A percentile compares a stretch with the other conserved stretches of the same genome.
Conservation (phyloP, 768 basidiomycete genomes). For the Pisolithus albus region DNA sequence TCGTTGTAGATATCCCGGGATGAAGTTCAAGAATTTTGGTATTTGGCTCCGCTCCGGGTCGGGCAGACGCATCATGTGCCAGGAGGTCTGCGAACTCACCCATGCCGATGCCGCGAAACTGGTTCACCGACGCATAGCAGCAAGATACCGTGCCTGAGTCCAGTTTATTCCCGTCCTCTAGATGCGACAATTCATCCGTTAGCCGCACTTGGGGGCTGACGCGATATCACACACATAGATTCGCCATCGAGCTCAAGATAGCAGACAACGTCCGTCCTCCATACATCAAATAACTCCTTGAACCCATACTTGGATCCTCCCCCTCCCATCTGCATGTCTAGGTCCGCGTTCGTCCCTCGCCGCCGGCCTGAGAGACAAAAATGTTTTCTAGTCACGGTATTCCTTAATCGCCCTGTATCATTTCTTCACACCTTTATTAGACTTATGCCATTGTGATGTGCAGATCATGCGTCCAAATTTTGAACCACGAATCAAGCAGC, state of each 20-base stretch:
- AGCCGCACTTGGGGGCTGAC: not conserved
- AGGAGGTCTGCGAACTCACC: slow-evolving; percentile 94
- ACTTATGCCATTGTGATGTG: slow-evolving; percentile 12
- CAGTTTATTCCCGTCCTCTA: slow-evolving; percentile 81
- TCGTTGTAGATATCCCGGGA: slow-evolving; percentile 86
- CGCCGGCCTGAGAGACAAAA: slow-evolving; percentile 44
- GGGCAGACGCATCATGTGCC: slow-evolving; percentile 99
- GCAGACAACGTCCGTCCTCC: slow-evolving; percentile 86
- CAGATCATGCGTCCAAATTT: slow-evolving; percentile 3
- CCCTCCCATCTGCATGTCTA: slow-evolving; percentile 81
- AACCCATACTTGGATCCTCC: slow-evolving; percentile 92
- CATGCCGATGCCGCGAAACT: slow-evolving; percentile 94
- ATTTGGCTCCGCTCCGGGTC: slow-evolving; percentile 99
- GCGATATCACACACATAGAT: slow-evolving; percentile 55
- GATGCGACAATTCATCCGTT: not conserved
- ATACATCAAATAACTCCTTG: no score
- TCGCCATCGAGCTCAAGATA: slow-evolving; percentile 94
- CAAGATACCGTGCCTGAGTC: slow-evolving; percentile 98
- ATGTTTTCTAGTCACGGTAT: not conserved
- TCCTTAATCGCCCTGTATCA: slow-evolving; percentile 9
- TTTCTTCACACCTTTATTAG: slow-evolving; percentile 4
- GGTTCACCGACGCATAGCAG: slow-evolving; percentile 99
- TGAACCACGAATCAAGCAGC: not conserved
- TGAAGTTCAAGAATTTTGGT: slow-evolving; percentile 99
- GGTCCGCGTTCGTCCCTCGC: slow-evolving; percentile 78